phyloP scores from a whole-genome alignment of 1,284 basidiomycete species.

The Sporisorium reilianum region DNA sequence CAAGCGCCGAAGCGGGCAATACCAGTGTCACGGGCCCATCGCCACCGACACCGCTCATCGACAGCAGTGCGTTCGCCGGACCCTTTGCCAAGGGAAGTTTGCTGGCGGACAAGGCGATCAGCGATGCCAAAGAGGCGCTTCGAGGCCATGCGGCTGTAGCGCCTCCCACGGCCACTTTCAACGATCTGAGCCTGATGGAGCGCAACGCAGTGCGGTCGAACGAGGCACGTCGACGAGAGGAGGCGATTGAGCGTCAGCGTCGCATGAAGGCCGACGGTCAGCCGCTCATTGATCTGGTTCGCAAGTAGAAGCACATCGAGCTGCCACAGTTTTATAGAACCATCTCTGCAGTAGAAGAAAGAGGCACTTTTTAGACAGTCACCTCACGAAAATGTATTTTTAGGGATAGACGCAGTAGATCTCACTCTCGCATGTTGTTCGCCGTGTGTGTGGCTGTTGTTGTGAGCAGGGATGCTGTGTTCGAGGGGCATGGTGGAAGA shows the following conservation, averaged over 20 bases:
- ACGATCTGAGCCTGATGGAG: slow-evolving; percentile 45
- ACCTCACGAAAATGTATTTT: slow-evolving; percentile 8
- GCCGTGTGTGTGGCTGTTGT: background rate
- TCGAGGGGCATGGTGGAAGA: background rate
- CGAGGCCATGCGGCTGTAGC: slow-evolving; percentile 25
- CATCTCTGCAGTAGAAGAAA: background rate
- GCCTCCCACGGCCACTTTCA: slow-evolving; percentile 22
- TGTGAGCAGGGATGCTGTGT: background rate
- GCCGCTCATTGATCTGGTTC: slow-evolving; percentile 45
- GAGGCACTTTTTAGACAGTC: background rate
- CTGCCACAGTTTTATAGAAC: background rate
- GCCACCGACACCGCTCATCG: slow-evolving; percentile 47
- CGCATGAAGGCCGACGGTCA: slow-evolving; percentile 43
- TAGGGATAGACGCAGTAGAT: slow-evolving; percentile 2
- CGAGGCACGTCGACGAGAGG: slow-evolving; percentile 40
- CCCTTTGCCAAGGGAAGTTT: slow-evolving; percentile 60
- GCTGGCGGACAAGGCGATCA: slow-evolving; percentile 54
- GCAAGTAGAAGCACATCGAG: slow-evolving; percentile 15
- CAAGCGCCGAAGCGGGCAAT: slow-evolving; percentile 5
- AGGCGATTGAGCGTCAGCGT: slow-evolving; percentile 41
- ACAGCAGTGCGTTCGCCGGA: slow-evolving; percentile 49
- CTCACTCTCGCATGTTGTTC: background rate
- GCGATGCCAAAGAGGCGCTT: slow-evolving; percentile 46
- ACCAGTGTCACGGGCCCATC: slow-evolving; percentile 11
- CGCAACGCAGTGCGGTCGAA: slow-evolving; percentile 26